Evolutionary conservation across 768 basidiomycete genomes (phyloP).

Genomic region (Amanita pallidorosea): DNA sequence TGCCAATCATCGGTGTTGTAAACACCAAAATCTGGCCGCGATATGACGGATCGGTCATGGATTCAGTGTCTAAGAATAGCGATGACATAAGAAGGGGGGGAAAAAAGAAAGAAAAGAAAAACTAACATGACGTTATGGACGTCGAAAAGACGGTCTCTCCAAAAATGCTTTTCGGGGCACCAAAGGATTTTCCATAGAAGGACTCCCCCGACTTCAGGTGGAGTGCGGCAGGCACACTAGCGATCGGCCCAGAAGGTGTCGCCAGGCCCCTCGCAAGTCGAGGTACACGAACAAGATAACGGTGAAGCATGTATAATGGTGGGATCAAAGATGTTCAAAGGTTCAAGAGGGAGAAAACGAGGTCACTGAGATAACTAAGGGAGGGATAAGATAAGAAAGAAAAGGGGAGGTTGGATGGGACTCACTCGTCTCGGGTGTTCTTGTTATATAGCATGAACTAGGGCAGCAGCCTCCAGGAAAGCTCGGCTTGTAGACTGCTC

Average conservation of each 20-base stretch:
- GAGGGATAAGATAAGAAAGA: constrained; percentile 14
- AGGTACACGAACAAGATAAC: constrained; percentile 38
- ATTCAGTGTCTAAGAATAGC: constrained; percentile 74
- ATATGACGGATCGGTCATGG: constrained; percentile 99
- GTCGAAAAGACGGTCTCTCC: constrained; percentile 99
- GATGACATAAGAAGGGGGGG: background rate
- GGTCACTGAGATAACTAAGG: constrained; percentile 79
- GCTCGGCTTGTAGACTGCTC: background rate
- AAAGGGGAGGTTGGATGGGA: background rate
- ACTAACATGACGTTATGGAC: constrained; percentile 88
- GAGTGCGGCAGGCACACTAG: constrained; percentile 63
- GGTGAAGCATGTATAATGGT: constrained; percentile 41
- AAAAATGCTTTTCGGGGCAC: constrained; percentile 75
- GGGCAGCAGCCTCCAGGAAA: background rate
- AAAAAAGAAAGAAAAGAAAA: constrained; percentile 17
- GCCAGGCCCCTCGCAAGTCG: constrained; percentile 52
- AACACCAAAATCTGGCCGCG: constrained; percentile 97
- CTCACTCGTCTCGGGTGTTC: constrained; percentile 84
- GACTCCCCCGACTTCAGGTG: constrained; percentile 94
- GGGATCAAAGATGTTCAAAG: constrained; percentile 16
- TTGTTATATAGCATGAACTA: constrained; percentile 74
- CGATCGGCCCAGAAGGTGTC: constrained; percentile 43
- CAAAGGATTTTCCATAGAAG: constrained; percentile 84
- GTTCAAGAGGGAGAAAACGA: constrained; percentile 69
- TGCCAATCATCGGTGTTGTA: constrained; percentile 96